phyloP scores from a whole-genome alignment of 805 yeast genomes.

The Nakazawaea wickerhamii region DNA sequence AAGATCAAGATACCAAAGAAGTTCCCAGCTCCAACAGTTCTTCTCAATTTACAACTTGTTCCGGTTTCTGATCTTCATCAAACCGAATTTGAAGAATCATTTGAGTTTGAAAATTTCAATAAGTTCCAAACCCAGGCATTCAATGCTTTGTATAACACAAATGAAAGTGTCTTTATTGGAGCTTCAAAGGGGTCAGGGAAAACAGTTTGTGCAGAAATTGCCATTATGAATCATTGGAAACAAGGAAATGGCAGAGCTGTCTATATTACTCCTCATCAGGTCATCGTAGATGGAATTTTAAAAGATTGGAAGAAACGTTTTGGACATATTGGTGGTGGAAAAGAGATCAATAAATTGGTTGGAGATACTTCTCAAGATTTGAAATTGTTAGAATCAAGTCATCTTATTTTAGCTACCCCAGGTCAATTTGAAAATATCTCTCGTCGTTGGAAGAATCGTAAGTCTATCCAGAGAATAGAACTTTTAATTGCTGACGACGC shows the following conservation, averaged over 20 bases:
- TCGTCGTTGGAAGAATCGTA: constrained; percentile 78
- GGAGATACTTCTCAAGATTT: constrained; percentile 55
- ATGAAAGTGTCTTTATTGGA: constrained; percentile 62
- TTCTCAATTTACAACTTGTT: constrained; percentile 46
- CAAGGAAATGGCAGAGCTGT: constrained; percentile 65
- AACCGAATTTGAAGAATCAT: constrained; percentile 41
- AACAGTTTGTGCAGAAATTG: constrained; percentile 64
- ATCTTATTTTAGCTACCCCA: constrained; percentile 75
- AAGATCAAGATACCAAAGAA: constrained; percentile 53
- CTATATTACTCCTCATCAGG: constrained; percentile 63
- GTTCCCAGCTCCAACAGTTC: constrained; percentile 56
- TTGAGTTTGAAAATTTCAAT: constrained; percentile 55
- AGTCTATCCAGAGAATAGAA: constrained; percentile 61
- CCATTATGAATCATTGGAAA: constrained; percentile 69
- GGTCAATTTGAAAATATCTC: constrained; percentile 68
- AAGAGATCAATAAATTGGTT: constrained; percentile 43
- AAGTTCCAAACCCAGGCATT: constrained; percentile 70
- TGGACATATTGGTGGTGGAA: constrained; percentile 48
- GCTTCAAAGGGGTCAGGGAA: constrained; percentile 75
- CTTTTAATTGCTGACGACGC: constrained; percentile 68
- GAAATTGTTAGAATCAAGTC: constrained; percentile 49
- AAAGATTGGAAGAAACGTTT: constrained; percentile 52
- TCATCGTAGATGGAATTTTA: constrained; percentile 39
- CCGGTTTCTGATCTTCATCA: constrained; percentile 43
- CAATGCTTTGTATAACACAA: constrained; percentile 49